Evolutionary conservation across 176 grass and related monocot species (phyloP).

Genomic region (Musa itinerans): DNA sequence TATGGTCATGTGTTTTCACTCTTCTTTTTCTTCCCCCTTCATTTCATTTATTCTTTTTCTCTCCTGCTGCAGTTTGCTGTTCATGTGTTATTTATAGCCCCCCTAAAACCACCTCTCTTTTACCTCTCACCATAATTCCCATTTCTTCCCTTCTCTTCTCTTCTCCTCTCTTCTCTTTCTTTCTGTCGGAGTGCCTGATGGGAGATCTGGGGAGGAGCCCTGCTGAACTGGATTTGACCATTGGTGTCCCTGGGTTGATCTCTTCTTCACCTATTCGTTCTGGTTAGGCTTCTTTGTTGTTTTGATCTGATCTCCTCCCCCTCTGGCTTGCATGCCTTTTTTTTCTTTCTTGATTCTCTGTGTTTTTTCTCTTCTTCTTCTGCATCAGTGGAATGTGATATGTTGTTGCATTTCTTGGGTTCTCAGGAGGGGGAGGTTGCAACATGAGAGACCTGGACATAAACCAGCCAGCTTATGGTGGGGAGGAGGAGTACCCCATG

Average conservation of each 20-base stretch:
- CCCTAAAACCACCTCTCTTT: slow-evolving; percentile 1
- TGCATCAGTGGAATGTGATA: neutral
- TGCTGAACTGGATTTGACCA: slow-evolving; percentile 89
- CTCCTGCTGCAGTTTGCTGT: neutral
- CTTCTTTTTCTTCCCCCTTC: slow-evolving; percentile 21
- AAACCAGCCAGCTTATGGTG: slow-evolving; percentile 76
- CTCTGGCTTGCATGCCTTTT: neutral
- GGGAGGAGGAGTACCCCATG: slow-evolving; percentile 79
- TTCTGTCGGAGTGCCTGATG: slow-evolving; percentile 15
- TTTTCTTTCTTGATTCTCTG: neutral
- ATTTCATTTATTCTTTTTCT: neutral
- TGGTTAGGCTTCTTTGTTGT: slow-evolving; percentile 21
- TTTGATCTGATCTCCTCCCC: neutral
- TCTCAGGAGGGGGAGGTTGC: slow-evolving; percentile 44
- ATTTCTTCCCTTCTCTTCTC: neutral
- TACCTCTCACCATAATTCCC: neutral
- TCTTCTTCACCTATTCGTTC: slow-evolving; percentile 52
- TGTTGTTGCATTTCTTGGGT: neutral
- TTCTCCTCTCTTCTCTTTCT: neutral
- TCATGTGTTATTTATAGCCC: slow-evolving; percentile 1
- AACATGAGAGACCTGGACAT: slow-evolving; percentile 83
- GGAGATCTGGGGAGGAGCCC: slow-evolving; percentile 41
- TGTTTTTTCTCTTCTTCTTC: neutral
- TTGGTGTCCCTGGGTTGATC: slow-evolving; percentile 71
- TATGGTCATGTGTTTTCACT: neutral